phyloP scores from a whole-genome alignment of 2,329 filamentous ascomycete species.

The Botrytis galanthina region DNA sequence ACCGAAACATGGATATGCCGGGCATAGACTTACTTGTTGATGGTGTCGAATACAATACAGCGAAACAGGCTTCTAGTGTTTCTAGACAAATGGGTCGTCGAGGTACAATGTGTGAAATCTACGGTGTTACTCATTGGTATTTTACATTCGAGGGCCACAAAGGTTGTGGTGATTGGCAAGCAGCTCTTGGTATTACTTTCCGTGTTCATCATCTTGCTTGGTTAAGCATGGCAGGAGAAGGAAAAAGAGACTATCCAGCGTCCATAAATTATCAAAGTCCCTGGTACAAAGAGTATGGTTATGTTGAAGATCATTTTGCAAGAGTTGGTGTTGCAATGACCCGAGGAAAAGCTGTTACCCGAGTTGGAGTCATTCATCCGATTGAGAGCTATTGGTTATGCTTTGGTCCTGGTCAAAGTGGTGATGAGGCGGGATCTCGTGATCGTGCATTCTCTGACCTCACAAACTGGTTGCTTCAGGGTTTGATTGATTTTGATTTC shows the following conservation, averaged over 20 bases:
- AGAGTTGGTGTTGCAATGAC: conserved; percentile 38
- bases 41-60: conserved; percentile 39
- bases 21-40: conserved; percentile 39
- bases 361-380: conserved; percentile 39
- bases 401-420: conserved; percentile 36
- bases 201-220: conserved; percentile 39
- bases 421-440: conserved; percentile 32
- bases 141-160: conserved; percentile 40
- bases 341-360: conserved; percentile 35
- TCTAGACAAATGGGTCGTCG: conserved; percentile 36
- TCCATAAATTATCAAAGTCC: conserved; percentile 39
- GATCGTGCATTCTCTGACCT: conserved; percentile 36
- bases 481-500: conserved; percentile 40
- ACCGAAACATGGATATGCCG: conserved; percentile 37
- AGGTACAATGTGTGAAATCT: conserved; percentile 38
- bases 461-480: conserved; percentile 36
- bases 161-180: conserved; percentile 40
- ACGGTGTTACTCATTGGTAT: conserved; percentile 38
- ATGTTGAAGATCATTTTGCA: conserved; percentile 39
- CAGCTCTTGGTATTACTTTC: conserved; percentile 39
- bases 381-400: conserved; percentile 40
- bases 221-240: conserved; percentile 40
- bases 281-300: conserved; percentile 39
- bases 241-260: conserved; percentile 39
- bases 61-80: conserved; percentile 38